Evolutionary conservation across 1,284 basidiomycete genomes (phyloP).

Genomic region (Malassezia brasiliensis): DNA sequence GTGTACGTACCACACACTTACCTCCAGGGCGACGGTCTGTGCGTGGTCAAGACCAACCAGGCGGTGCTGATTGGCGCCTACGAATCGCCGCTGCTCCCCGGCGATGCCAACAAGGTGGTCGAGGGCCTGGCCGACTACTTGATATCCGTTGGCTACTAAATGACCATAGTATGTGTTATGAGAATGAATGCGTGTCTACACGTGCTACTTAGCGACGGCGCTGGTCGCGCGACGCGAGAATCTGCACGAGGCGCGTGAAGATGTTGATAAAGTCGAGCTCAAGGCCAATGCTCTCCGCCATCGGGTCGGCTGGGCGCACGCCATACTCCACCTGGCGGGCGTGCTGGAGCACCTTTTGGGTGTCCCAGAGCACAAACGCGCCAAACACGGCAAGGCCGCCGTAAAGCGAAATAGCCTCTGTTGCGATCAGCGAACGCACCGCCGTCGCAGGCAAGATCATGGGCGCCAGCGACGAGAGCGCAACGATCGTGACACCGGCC

Average conservation of each 20-base stretch:
- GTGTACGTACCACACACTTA: slow-evolving; percentile 53
- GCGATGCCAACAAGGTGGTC: slow-evolving; percentile 64
- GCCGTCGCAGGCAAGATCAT: slow-evolving; percentile 70
- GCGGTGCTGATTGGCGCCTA: slow-evolving; percentile 78
- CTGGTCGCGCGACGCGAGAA: slow-evolving; percentile 56
- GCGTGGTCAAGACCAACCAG: slow-evolving; percentile 78
- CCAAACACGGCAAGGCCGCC: slow-evolving; percentile 78
- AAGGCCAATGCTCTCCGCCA: slow-evolving; percentile 64
- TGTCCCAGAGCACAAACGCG: slow-evolving; percentile 76
- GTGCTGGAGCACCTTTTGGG: slow-evolving; percentile 69
- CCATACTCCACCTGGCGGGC: slow-evolving; percentile 66
- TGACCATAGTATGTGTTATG: neutral
- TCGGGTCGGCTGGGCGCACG: slow-evolving; percentile 60
- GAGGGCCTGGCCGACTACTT: slow-evolving; percentile 52
- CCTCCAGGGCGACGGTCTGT: slow-evolving; percentile 64
- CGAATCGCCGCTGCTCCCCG: slow-evolving; percentile 57
- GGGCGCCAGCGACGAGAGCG: slow-evolving; percentile 71
- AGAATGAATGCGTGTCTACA: too few relatives aligned
- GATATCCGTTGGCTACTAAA: slow-evolving; percentile 36
- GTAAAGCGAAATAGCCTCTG: slow-evolving; percentile 65
- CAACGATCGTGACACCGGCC: slow-evolving; percentile 71
- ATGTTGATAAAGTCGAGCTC: slow-evolving; percentile 73
- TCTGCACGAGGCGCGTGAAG: slow-evolving; percentile 66
- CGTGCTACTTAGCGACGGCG: slow-evolving; percentile 27
- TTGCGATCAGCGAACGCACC: slow-evolving; percentile 63